These are phyloP conservation scores for sweet orange (Citrus sinensis) DNA, from an alignment of 345 rosid species.

Conservation along the genomic window DNA sequence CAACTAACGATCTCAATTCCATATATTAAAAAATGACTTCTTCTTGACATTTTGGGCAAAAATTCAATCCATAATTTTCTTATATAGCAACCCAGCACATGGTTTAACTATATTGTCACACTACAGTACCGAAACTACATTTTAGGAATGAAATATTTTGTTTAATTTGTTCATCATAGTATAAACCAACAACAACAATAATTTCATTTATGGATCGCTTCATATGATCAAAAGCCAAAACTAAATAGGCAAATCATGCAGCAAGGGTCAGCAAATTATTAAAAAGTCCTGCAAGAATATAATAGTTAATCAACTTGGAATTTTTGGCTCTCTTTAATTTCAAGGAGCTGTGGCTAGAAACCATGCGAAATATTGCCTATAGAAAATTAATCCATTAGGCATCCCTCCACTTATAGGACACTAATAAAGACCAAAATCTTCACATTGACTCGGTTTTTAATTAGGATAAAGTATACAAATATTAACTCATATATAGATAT, in stretches of 20 bases:
- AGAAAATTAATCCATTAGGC: slow-evolving; percentile 13
- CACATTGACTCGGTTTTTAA: neutral
- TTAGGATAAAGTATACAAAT: neutral
- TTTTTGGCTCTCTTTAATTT: neutral
- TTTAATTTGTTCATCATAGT: neutral
- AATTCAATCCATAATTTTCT: no score
- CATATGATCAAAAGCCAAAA: neutral
- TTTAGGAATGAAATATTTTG: no score
- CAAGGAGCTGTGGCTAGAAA: neutral
- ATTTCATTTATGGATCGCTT: neutral
- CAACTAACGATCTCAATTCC: no score
- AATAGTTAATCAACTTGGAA: neutral
- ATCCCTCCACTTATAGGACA: slow-evolving; percentile 18
- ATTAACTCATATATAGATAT: no score
- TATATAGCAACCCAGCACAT: no score
- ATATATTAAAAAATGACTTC: no score
- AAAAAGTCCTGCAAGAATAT: neutral
- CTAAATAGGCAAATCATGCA: neutral
- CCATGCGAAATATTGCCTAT: slow-evolving; percentile 11
- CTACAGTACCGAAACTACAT: no score
- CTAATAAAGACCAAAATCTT: slow-evolving; percentile 10
- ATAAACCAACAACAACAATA: neutral
- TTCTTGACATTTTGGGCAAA: no score
- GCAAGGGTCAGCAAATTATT: neutral
- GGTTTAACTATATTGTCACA: no score